Evolutionary conservation across 257 asterid genomes (phyloP).

Genomic region (Solanum etuberosum): DNA sequence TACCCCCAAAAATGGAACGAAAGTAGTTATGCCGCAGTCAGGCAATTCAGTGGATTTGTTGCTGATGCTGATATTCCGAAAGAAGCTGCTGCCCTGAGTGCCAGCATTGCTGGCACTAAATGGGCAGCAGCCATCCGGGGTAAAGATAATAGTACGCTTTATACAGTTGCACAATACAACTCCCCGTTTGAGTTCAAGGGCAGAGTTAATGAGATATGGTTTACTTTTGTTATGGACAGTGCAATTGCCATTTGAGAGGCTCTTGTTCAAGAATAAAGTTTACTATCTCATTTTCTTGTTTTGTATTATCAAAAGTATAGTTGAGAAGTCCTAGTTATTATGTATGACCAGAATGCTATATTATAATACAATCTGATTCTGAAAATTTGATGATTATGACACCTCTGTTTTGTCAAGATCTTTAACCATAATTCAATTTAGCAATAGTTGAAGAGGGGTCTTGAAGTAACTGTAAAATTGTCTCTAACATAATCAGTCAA

Average conservation of each 20-base stretch:
- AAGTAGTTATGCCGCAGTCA: slow-evolving; percentile 49
- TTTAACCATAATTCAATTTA: background rate
- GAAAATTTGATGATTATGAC: background rate
- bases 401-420: background rate
- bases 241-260: background rate
- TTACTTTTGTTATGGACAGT: slow-evolving; percentile 32
- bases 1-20: slow-evolving; percentile 58
- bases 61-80: slow-evolving; percentile 36
- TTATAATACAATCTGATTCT: background rate
- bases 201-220: slow-evolving; percentile 81
- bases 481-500: fast-evolving
- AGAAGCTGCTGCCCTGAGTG: slow-evolving; percentile 55
- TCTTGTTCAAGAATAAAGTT: background rate
- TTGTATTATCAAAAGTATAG: background rate
- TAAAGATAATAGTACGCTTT: slow-evolving; percentile 24
- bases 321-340: background rate
- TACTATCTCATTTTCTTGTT: background rate
- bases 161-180: slow-evolving; percentile 70
- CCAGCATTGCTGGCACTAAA: slow-evolving; percentile 41
- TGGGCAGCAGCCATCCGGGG: slow-evolving; percentile 52
- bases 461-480: background rate
- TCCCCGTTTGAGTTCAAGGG: slow-evolving; percentile 65
- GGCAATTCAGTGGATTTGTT: slow-evolving; percentile 70
- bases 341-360: background rate
- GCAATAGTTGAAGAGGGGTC: background rate